Evolutionary conservation across 176 grass and related monocot genomes (phyloP).

Genomic region (Cymbopogon citratus): DNA sequence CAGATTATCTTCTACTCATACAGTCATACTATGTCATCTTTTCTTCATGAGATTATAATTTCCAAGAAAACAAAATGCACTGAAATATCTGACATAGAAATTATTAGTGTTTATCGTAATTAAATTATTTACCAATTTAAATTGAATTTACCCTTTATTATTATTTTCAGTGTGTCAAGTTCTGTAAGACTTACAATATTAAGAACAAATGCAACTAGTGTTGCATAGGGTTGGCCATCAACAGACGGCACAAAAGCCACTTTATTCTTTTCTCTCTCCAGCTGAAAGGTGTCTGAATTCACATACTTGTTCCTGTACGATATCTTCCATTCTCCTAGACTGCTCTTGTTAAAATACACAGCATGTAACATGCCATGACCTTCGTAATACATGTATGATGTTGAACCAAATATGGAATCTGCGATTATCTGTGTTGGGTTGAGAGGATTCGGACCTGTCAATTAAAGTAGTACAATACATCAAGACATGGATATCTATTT

Average conservation of each 20-base stretch:
- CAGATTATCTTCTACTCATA: too few relatives aligned
- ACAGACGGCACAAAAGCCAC: slow-evolving; percentile 16
- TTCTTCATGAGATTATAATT: not conserved
- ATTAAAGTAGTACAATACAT: not conserved
- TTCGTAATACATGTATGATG: slow-evolving; percentile 34
- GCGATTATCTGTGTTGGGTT: slow-evolving; percentile 18
- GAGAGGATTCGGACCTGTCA: slow-evolving; percentile 38
- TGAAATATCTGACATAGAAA: not conserved
- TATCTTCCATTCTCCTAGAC: slow-evolving; percentile 21
- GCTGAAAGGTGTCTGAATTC: slow-evolving; percentile 23
- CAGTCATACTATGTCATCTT: not conserved
- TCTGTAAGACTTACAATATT: slow-evolving; percentile 28
- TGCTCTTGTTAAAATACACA: slow-evolving; percentile 29
- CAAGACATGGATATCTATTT: not conserved
- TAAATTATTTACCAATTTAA: not conserved
- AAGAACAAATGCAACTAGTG: slow-evolving; percentile 16
- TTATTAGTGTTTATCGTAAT: not conserved
- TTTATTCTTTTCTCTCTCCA: slow-evolving; percentile 27
- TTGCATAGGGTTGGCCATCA: slow-evolving; percentile 21
- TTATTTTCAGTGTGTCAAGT: not conserved
- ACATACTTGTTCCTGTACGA: slow-evolving; percentile 43
- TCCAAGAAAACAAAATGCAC: not conserved
- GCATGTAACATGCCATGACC: slow-evolving; percentile 43
- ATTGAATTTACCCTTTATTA: not conserved
- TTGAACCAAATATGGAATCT: slow-evolving; percentile 25